Evolutionary conservation across 805 yeast genomes (phyloP).

Genomic region (Zygoascus bituminiphila): DNA sequence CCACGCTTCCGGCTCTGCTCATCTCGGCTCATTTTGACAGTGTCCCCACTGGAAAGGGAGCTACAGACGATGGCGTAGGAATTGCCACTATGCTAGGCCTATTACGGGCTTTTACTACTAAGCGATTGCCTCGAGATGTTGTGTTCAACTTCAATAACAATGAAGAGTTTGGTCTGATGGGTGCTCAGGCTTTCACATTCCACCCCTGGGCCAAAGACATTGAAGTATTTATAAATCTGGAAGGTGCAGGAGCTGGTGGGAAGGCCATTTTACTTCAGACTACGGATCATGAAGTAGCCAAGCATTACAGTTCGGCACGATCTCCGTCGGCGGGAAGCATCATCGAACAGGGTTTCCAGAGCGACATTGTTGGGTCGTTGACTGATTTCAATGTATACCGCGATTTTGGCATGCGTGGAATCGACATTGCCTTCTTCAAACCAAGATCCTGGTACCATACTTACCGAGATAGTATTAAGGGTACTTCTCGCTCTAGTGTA

Average conservation of each 20-base stretch:
- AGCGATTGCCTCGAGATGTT: constrained; percentile 57
- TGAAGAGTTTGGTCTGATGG: constrained; percentile 82
- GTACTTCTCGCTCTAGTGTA: constrained; percentile 57
- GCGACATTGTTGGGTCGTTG: constrained; percentile 63
- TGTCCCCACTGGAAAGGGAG: constrained; percentile 79
- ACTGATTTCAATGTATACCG: constrained; percentile 78
- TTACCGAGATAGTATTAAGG: constrained; percentile 54
- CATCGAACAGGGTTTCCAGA: constrained; percentile 77
- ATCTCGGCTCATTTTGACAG: constrained; percentile 85
- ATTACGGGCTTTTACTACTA: constrained; percentile 39
- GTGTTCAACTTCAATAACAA: constrained; percentile 81
- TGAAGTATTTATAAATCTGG: constrained; percentile 60
- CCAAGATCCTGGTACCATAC: constrained; percentile 86
- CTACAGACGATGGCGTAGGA: constrained; percentile 91
- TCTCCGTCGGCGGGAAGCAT: constrained; percentile 72
- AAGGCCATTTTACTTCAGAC: constrained; percentile 75
- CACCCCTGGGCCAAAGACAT: constrained; percentile 66
- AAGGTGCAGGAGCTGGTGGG: constrained; percentile 92
- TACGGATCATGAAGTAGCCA: constrained; percentile 66
- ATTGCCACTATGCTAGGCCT: constrained; percentile 72
- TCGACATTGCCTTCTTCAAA: constrained; percentile 82
- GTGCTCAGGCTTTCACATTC: constrained; percentile 63
- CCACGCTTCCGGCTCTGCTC: constrained; percentile 51
- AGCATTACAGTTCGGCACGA: constrained; percentile 37
- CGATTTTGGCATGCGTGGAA: constrained; percentile 61